Base-by-base conservation (phyloP, 2,329 filamentous ascomycete genomes). In the Alternaria novae-zelandiae region DNA sequence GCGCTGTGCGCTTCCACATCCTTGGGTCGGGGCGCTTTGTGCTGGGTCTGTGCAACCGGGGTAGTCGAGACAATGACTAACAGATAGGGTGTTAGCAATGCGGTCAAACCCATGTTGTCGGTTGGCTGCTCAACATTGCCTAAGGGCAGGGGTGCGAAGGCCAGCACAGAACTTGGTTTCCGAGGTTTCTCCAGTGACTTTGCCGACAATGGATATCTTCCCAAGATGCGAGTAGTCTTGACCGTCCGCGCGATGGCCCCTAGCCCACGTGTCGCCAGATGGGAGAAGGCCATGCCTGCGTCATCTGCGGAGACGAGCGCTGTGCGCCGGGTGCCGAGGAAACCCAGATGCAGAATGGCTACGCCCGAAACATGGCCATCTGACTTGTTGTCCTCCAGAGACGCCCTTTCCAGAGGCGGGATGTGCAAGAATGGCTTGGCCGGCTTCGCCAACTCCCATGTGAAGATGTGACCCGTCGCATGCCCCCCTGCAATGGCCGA, bases 61-160 rank as follows among this genome's bases (percentile, higher is more conserved):
- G 95, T 99, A 0, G 96, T 99, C 0, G 96, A 99, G 12, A 99
- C 96, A 71, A 99, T 94, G 41, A 99, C 96, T 43, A 99, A 85
- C 5, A 99, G 84, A 79, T 99, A 98, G 0, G 96, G 96, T 0
- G 96, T 99, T 60, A 99, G 85, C 86, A 99, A 94, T 6, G 96
- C 96, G 46, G 96, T 97, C 60, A 99, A 82, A 0, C 96, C 96
- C 84, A 99, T 88, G 4, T 86, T 86, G 78, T 99, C 96, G 3
- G 94, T 97, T 6, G 90, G 87, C 68, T 95, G 90, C 76, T 97
- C 94, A 3, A 96, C 89, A 74, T 98, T 99, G n/a, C 96, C 96
- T 0, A 99, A 85, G 0, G 96, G 96, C 32, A 98, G 83, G 11
- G 96, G 90, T 5, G 93, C 90, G 80, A 99, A 98, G 0, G 93